These are phyloP conservation scores for Salix udensis DNA, from an alignment of 345 rosid species.

Conservation along the genomic window DNA sequence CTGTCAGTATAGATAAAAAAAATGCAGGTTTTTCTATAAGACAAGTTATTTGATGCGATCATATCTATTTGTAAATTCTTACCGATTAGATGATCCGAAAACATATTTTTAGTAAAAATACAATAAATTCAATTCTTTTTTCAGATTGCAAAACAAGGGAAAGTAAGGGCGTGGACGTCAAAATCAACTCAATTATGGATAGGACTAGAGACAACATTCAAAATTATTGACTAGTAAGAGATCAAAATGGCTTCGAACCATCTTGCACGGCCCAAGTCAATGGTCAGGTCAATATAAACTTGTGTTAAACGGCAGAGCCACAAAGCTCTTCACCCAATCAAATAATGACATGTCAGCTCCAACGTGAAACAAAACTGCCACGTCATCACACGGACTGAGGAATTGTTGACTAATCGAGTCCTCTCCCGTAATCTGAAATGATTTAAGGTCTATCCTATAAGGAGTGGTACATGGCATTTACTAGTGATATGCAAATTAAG, in stretches of 20 bases:
- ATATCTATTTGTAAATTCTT: too few relatives aligned
- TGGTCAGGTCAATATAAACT: not conserved
- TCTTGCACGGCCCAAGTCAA: not conserved
- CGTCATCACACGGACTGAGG: not conserved
- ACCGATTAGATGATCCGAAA: too few relatives aligned
- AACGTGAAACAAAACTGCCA: not conserved
- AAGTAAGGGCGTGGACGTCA: not conserved
- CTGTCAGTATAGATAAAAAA: too few relatives aligned
- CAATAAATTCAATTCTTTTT: slow-evolving; percentile 19
- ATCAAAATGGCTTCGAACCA: not conserved
- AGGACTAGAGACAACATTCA: not conserved
- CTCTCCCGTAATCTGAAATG: not conserved
- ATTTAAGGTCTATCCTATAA: too few relatives aligned
- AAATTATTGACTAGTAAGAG: not conserved
- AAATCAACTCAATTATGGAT: not conserved
- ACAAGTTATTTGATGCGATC: too few relatives aligned
- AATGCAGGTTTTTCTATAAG: too few relatives aligned
- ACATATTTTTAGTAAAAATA: too few relatives aligned
- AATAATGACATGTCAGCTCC: not conserved
- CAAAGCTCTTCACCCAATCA: not conserved
- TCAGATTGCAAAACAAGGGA: slow-evolving; percentile 37
- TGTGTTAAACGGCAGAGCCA: not conserved
- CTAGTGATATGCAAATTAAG: not conserved
- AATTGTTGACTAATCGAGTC: not conserved
- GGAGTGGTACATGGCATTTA: not conserved